Conservation (phyloP, 2,329 filamentous ascomycete genomes). For the Fusarium fracticaudum region DNA sequence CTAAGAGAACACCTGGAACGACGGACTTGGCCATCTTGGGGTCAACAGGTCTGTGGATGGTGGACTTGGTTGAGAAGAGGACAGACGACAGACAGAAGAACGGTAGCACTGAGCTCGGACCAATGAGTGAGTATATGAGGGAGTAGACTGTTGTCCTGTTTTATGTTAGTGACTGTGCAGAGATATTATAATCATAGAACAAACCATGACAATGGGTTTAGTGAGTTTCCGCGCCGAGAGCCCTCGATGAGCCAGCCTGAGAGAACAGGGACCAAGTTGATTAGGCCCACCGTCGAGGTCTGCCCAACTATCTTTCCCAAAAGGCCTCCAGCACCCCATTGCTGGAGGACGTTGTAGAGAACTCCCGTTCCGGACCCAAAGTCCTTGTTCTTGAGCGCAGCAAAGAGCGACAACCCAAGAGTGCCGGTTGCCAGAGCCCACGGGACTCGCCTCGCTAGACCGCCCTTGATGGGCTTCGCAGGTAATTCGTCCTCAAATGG, state of each 20-base stretch:
- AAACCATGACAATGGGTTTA: background rate
- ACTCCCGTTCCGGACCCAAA: rapidly evolving
- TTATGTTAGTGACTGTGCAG: rapidly evolving
- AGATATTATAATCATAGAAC: rapidly evolving
- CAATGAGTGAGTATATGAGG: background rate
- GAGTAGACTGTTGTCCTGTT: background rate
- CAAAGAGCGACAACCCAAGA: background rate
- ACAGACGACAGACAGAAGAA: background rate
- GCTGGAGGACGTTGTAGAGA: rapidly evolving
- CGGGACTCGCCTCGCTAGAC: background rate
- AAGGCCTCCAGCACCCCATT: background rate
- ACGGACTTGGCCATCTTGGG: background rate
- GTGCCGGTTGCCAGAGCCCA: background rate
- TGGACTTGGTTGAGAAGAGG: background rate
- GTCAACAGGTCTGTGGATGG: background rate
- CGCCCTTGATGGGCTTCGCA: background rate
- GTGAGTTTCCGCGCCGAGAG: background rate
- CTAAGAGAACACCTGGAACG: background rate
- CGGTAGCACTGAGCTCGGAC: background rate
- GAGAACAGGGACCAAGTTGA: background rate
- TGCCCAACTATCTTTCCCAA: background rate
- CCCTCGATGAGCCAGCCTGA: background rate
- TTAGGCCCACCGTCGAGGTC: rapidly evolving
- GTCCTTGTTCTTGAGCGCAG: too few species aligned
- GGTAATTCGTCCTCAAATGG: background rate